Conservation (phyloP, 768 basidiomycete species). For the Pleurotus cornucopiae region DNA sequence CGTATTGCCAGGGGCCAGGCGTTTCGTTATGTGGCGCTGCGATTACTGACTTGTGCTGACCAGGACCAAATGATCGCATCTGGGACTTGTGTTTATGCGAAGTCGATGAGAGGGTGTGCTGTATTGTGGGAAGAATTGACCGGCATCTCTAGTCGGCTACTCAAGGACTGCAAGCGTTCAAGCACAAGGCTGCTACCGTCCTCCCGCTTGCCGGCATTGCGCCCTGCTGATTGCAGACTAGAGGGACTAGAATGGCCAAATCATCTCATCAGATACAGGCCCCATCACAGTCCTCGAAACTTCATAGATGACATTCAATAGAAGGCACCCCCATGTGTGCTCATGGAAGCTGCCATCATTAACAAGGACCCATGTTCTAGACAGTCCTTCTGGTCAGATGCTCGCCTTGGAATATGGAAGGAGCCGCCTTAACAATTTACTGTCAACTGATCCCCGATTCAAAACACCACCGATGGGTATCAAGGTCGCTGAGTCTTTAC, state of each 20-base stretch:
- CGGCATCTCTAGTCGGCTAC: constrained; percentile 3
- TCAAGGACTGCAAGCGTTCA: neutral
- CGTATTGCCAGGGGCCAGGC: neutral
- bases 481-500: constrained; percentile 1
- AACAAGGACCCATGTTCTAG: no score
- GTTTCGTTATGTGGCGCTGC: no score
- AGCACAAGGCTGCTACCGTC: no score
- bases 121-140: neutral
- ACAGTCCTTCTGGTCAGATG: neutral
- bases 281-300: neutral
- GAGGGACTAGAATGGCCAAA: neutral
- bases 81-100: no score
- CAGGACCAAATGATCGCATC: no score
- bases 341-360: neutral
- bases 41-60: no score
- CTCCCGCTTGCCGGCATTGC: constrained; percentile 2
- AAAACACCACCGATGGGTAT: neutral
- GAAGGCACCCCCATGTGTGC: neutral
- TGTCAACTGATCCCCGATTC: neutral
- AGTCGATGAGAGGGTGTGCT: no score
- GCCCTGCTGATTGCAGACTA: neutral
- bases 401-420: neutral
- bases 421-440: no score
- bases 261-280: constrained; percentile 1
- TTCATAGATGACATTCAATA: neutral